Evolutionary conservation across 805 yeast genomes (phyloP), one percentile per base, ranked within the genome.

Genomic region (Candida qinlingensis): DNA sequence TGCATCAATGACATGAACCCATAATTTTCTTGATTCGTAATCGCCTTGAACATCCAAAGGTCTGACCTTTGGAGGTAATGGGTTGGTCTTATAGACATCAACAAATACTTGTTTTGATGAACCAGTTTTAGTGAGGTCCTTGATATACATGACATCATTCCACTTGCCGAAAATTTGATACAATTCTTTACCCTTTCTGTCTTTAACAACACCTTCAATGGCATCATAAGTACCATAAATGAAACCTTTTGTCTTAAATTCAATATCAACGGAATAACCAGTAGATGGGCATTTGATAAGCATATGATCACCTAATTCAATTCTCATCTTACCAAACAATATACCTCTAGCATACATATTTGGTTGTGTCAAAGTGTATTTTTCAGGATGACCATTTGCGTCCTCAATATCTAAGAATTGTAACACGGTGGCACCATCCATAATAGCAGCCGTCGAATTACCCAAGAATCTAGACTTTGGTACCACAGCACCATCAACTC

Each of bases 341-440:
- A 94, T 87, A 46, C 97, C 97, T 57, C 98, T 77, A 8, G 96
- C 96, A 58, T 94, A 94, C 71, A 92, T 81, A 64, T 94, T 94
- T 50, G 99, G 99, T 66, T 94, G 98, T n/a, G 90, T 84, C 63
- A 94, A 72, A 9, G 84, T 77, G 67, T 90, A 94, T 46, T 74
- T 73, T 64, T 92, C 99, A 6, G 80, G 75, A 4, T 63, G 54
- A 2, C 74, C 74, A 36, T 68, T 54, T n/a, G 65, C 54, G 54
- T 80, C 80, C 37, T 65, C 64, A 28, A 77, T 72, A 57, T 86
- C 85, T 42, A 81, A 72, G 52, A 92, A 79, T 38, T 86, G 78
- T 19, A 91, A 68, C 43, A 78, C 81, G 1, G 88, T 92, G 48
- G 77, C 62, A 25, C 99, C 99, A 58, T 91, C 96, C 99, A 94